Evolutionary conservation across 495 filamentous ascomycete species (phyloP), one percentile per base, ranked within the genome.

Genomic region (Penicillium simplicissimum): DNA sequence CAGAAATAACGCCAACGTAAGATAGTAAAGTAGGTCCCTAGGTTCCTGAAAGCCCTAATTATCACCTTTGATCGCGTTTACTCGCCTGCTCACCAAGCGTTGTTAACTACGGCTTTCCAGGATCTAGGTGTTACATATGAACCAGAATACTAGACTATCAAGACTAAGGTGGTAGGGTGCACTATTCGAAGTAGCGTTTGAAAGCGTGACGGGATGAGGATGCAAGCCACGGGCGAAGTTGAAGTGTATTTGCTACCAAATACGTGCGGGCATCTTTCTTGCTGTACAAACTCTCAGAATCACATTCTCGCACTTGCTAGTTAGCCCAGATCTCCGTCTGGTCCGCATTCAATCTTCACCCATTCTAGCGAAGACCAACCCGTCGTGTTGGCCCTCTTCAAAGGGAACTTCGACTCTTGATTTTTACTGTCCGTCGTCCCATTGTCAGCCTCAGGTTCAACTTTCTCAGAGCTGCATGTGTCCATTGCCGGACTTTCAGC

Each of bases 261-360:
- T 9, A 10, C 19, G 7, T 31, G 28, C 28, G 6, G 28, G 4
- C 21, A 25, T 25, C 21, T 19, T 14, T 17, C 21, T 19, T 8
- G n/a, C n/a, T 9, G 3, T 42, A 19, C n/a, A 42, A 3, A 10
- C 8, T 2, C 19, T 45, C 19, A 4, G 17, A 21, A 21, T 23
- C 11, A 45, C 9, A 23, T 45, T 23, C 42, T 21, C 3, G n/a
- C 40, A 5, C 40, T 42, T 19, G 38, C 15, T 42, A 42, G 1
- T 42, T 23, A 45, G 11, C 19, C 42, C 17, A 45, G 8, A 23
- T 45, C 42, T 19, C 42, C 42, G 19, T 45, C 42, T 45, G 42
- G 42, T 45, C 42, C 42, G 21, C 42, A 45, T 45, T 45, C 42
- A 45, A 45, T 45, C 42, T 45, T 45, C 8, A 45, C 42, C 42